Conservation (phyloP, 1,139 yeast genomes). For the Insectozyma bohioensis region DNA sequence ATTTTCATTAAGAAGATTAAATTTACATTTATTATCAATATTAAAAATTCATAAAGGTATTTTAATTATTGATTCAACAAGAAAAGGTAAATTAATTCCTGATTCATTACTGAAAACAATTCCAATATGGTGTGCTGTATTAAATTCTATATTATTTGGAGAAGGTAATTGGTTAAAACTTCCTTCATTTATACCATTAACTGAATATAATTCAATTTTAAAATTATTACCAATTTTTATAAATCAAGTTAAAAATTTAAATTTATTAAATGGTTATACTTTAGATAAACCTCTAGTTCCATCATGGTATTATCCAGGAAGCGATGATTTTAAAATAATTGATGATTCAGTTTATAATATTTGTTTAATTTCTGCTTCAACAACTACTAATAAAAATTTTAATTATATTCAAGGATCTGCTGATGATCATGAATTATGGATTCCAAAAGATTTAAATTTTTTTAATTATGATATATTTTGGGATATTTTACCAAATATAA, state of each 20-base stretch:
- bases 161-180: slow-evolving; percentile 29
- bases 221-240: slow-evolving; percentile 51
- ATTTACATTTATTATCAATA: slow-evolving; percentile 62
- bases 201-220: slow-evolving; percentile 58
- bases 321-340: slow-evolving; percentile 3
- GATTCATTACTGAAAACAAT: slow-evolving; percentile 84
- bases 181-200: slow-evolving; percentile 57
- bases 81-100: slow-evolving; percentile 81
- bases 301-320: slow-evolving; percentile 68
- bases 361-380: slow-evolving; percentile 65
- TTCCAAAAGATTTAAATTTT: slow-evolving; percentile 37
- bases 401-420: slow-evolving; percentile 87
- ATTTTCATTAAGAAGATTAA: slow-evolving; percentile 70
- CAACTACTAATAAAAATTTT: slow-evolving; percentile 21
- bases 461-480: slow-evolving; percentile 61
- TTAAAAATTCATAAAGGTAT: slow-evolving; percentile 46
- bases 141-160: slow-evolving; percentile 53
- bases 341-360: slow-evolving; percentile 19
- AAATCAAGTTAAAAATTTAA: slow-evolving; percentile 37
- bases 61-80: slow-evolving; percentile 77
- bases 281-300: slow-evolving; percentile 59
- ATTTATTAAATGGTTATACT: slow-evolving; percentile 32
- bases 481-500: slow-evolving; percentile 24
- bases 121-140: slow-evolving; percentile 89
- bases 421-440: slow-evolving; percentile 92